A percentile compares a stretch with the other conserved stretches of the same genome.
Evolutionary conservation across 805 yeast genomes (phyloP).

Genomic region (Yarrowia bubula): DNA sequence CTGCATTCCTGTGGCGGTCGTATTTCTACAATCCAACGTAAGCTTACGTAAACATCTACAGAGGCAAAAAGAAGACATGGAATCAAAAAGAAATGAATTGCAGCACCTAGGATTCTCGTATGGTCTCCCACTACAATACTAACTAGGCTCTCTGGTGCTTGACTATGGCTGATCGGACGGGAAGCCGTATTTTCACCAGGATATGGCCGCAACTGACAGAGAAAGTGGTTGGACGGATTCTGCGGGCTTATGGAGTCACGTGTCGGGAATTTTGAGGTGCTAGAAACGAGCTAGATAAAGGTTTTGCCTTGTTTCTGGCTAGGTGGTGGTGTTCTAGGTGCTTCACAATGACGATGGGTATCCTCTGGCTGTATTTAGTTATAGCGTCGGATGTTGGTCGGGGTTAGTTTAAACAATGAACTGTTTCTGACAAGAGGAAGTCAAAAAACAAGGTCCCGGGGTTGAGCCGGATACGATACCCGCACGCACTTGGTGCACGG

Average conservation of each 20-base stretch:
- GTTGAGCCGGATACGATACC: too few species aligned
- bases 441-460: too few species aligned
- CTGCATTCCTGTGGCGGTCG: too few species aligned
- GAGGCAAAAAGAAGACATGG: not conserved
- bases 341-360: too few species aligned
- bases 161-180: conserved; percentile 20
- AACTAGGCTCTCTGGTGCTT: conserved; percentile 17
- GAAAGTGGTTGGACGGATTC: not conserved
- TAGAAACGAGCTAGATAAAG: too few species aligned
- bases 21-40: not conserved
- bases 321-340: too few species aligned
- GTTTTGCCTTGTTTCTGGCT: too few species aligned
- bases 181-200: conserved; percentile 21
- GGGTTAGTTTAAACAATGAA: too few species aligned
- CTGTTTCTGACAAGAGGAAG: too few species aligned
- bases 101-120: conserved; percentile 17
- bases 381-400: too few species aligned
- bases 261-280: not conserved
- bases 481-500: too few species aligned
- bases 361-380: too few species aligned
- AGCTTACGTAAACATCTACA: not conserved
- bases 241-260: not conserved
- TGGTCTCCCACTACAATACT: conserved; percentile 18
- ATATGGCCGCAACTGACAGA: conserved; percentile 11
- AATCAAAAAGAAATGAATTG: not conserved